Percentiles rank a stretch among this genome's conserved stretches.
These are phyloP conservation scores for Bullera alba DNA, from an alignment of 768 basidiomycete genomes.

Conservation along the genomic window DNA sequence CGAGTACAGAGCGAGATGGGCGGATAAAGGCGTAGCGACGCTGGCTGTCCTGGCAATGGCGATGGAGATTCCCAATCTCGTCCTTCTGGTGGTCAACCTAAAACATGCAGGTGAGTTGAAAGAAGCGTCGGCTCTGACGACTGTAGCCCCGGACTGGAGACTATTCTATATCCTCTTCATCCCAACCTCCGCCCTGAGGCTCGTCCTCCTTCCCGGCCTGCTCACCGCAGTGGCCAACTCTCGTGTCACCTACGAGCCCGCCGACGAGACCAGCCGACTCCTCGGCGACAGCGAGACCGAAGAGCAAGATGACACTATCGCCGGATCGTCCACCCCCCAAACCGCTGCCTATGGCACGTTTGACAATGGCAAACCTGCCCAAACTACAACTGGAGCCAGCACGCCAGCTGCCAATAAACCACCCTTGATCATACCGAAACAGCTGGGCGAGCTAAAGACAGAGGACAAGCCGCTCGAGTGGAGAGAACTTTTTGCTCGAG, in stretches of 20 bases:
- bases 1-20: constrained; percentile 30
- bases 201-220: constrained; percentile 31
- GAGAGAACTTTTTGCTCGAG: constrained; percentile 60
- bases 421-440: constrained; percentile 35
- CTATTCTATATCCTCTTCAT: constrained; percentile 50
- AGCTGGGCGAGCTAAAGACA: constrained; percentile 34
- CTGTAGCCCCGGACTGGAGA: constrained; percentile 10
- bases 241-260: constrained; percentile 55
- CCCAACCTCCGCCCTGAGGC: constrained; percentile 23
- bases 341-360: constrained; percentile 54
- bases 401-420: constrained; percentile 50
- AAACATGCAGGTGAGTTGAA: constrained; percentile 22
- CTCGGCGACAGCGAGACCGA: constrained; percentile 48
- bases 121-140: neutral
- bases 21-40: constrained; percentile 17
- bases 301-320: constrained; percentile 53
- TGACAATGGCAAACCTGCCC: constrained; percentile 26
- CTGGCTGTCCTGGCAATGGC: constrained; percentile 19
- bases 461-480: constrained; percentile 54
- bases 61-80: constrained; percentile 26
- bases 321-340: constrained; percentile 47
- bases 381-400: constrained; percentile 1
- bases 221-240: constrained; percentile 60
- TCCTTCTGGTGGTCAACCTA: constrained; percentile 23
- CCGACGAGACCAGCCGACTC: constrained; percentile 46